Evolutionary conservation across 225 moss, liverwort and hornwort species (phyloP).

Genomic region (Lunularia cruciata): DNA sequence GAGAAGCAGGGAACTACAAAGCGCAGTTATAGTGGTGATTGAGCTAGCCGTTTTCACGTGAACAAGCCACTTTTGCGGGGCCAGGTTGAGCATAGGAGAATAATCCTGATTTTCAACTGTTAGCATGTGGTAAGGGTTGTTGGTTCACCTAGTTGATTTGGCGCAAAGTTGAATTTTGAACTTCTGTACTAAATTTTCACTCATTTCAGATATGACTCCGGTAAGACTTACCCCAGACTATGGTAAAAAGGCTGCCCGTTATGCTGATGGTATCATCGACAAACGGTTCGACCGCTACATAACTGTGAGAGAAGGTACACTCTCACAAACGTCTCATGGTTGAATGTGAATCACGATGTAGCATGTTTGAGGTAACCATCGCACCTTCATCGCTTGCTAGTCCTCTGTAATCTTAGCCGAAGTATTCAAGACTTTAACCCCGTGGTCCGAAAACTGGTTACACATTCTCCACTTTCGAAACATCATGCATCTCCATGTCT

Average conservation of each 20-base stretch:
- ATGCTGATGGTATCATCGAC: slow-evolving; percentile 76
- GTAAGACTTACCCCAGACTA: slow-evolving; percentile 62
- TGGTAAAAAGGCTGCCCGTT: slow-evolving; percentile 59
- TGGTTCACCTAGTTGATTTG: too few relatives aligned
- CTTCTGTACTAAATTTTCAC: too few relatives aligned
- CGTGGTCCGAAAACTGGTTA: too few relatives aligned
- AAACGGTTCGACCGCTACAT: slow-evolving; percentile 52
- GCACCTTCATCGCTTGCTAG: too few relatives aligned
- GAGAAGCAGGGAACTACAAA: background rate
- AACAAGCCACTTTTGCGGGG: background rate
- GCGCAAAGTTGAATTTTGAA: too few relatives aligned
- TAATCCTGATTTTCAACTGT: background rate
- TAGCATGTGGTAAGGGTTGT: background rate
- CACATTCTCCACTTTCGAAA: too few relatives aligned
- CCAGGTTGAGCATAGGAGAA: background rate
- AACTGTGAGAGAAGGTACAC: slow-evolving; percentile 75
- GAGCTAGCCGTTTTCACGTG: background rate
- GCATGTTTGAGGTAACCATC: too few relatives aligned
- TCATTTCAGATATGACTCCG: slow-evolving; percentile 61
- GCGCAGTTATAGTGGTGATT: background rate
- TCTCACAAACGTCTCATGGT: background rate
- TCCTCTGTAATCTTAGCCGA: too few relatives aligned
- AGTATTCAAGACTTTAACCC: too few relatives aligned
- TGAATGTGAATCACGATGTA: background rate
- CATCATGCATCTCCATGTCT: too few relatives aligned